These are phyloP conservation scores for Zygosaccharomyces sapae DNA, from an alignment of 1,139 yeast genomes.

Conservation along the genomic window DNA sequence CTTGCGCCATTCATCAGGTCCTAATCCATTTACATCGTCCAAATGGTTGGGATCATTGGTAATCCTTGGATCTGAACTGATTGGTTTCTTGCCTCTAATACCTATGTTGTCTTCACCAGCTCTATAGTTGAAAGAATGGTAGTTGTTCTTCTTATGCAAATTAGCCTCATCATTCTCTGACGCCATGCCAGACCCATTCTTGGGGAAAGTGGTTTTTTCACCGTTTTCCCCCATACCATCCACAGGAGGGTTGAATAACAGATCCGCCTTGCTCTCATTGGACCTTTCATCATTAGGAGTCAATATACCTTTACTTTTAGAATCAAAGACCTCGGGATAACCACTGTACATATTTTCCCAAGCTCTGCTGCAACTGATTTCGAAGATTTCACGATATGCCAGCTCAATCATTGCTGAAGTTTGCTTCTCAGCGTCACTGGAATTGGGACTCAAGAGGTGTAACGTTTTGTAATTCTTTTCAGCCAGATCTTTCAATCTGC, in stretches of 20 bases:
- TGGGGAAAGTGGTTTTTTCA: slow-evolving; percentile 20
- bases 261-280: slow-evolving; percentile 37
- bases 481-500: slow-evolving; percentile 56
- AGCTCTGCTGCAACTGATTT: slow-evolving; percentile 40
- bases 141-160: slow-evolving; percentile 25
- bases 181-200: slow-evolving; percentile 13
- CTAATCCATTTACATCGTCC: slow-evolving; percentile 72
- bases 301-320: slow-evolving; percentile 4
- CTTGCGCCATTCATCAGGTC: slow-evolving; percentile 57
- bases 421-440: slow-evolving; percentile 22
- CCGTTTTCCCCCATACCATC: slow-evolving; percentile 4
- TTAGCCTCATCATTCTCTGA: not conserved
- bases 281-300: slow-evolving; percentile 19
- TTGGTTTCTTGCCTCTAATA: slow-evolving; percentile 74
- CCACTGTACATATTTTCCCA: slow-evolving; percentile 40
- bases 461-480: slow-evolving; percentile 36
- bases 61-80: slow-evolving; percentile 77
- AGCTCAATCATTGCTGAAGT: slow-evolving; percentile 70
- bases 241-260: slow-evolving; percentile 19
- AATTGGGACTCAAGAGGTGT: slow-evolving; percentile 15
- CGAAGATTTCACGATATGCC: slow-evolving; percentile 64
- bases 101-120: slow-evolving; percentile 88
- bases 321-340: slow-evolving; percentile 1
- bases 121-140: slow-evolving; percentile 75
- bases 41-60: slow-evolving; percentile 60